Evolutionary conservation across 495 filamentous ascomycete genomes (phyloP).

Genomic region (Cercophora scortea): DNA sequence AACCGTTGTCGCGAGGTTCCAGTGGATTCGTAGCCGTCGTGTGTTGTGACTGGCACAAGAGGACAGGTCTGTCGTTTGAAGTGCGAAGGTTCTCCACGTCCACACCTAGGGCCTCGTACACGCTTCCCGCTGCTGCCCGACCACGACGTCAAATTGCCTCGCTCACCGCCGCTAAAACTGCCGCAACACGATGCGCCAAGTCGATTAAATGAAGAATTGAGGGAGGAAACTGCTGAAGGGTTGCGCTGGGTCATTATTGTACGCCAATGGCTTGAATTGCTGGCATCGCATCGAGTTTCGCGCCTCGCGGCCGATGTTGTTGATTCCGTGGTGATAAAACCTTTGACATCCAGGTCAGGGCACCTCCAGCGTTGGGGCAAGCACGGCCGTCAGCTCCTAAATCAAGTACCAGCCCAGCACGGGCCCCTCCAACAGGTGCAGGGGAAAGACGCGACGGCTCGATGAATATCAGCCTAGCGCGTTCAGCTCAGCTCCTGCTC

Average conservation of each 20-base stretch:
- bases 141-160: not conserved
- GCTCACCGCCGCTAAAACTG: conserved; percentile 15
- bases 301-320: not conserved
- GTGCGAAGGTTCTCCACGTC: no score
- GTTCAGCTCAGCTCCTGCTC: no score
- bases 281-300: conserved; percentile 11
- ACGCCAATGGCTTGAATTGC: conserved; percentile 17
- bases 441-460: no score
- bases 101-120: no score
- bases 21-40: conserved; percentile 6
- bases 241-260: conserved; percentile 10
- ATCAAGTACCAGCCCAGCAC: not conserved
- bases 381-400: not conserved
- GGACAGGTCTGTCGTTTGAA: not conserved
- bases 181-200: conserved; percentile 5
- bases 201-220: conserved; percentile 6
- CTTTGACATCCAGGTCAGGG: not conserved
- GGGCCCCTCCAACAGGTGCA: no score
- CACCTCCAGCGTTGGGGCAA: not conserved
- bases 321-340: not conserved
- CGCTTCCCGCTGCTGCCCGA: not conserved
- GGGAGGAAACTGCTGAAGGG: not conserved
- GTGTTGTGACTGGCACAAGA: conserved; percentile 19
- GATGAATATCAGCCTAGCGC: no score
- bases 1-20: not conserved